Evolutionary conservation across 805 yeast genomes (phyloP).

Genomic region (Ogataea polymorpha): DNA sequence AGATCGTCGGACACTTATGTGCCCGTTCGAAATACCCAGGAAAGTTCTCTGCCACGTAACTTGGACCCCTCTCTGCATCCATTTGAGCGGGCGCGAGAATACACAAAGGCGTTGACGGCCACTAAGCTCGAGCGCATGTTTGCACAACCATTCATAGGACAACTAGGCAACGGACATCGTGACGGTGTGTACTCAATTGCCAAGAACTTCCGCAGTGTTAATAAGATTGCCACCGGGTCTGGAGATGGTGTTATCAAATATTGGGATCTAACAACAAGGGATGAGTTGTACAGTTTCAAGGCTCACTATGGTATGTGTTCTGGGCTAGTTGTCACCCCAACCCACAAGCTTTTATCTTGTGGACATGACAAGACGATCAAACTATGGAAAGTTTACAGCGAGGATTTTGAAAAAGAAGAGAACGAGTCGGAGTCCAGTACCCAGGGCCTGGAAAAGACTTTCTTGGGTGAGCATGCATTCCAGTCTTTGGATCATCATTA

Average conservation of each 20-base stretch:
- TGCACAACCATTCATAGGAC: conserved; percentile 96
- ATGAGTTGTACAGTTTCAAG: conserved; percentile 70
- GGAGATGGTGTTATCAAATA: conserved; percentile 95
- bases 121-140: conserved; percentile 94
- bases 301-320: conserved; percentile 91
- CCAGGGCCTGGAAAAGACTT: conserved; percentile 72
- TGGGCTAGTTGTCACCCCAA: conserved; percentile 76
- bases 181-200: conserved; percentile 92
- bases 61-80: conserved; percentile 94
- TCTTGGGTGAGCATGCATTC: conserved; percentile 78
- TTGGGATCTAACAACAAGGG: conserved; percentile 84
- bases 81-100: conserved; percentile 94
- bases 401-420: conserved; percentile 24
- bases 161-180: conserved; percentile 89
- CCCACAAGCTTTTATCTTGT: conserved; percentile 63
- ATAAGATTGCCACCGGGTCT: conserved; percentile 82
- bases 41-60: conserved; percentile 82
- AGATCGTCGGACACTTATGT: conserved; percentile 90
- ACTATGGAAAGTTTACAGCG: conserved; percentile 74
- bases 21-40: conserved; percentile 89
- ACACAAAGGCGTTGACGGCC: conserved; percentile 90
- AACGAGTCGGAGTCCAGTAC: conserved; percentile 33
- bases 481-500: conserved; percentile 85
- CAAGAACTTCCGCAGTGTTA: conserved; percentile 65
- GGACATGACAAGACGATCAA: conserved; percentile 89